Conservation (phyloP, 768 basidiomycete species). For the Mycena maculata region DNA sequence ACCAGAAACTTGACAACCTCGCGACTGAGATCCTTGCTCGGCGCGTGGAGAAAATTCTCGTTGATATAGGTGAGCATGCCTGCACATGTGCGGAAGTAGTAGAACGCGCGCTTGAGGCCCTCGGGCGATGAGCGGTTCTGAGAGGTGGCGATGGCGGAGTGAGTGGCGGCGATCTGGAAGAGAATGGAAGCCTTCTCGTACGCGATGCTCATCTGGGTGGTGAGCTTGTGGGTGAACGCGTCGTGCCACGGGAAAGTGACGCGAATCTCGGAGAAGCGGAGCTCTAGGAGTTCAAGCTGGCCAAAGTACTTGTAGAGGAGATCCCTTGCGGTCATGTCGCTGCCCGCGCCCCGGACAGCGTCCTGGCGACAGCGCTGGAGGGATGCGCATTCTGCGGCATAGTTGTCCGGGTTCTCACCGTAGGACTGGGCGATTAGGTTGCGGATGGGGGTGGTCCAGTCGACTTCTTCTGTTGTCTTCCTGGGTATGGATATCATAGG, state of each 20-base stretch:
- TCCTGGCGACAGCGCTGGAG: conserved; percentile 95
- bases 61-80: conserved; percentile 99
- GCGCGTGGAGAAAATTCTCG: conserved; percentile 98
- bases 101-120: conserved; percentile 92
- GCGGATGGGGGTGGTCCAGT: conserved; percentile 92
- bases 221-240: conserved; percentile 94
- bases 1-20: conserved; percentile 96
- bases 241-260: conserved; percentile 98
- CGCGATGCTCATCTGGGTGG: conserved; percentile 95
- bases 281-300: conserved; percentile 95
- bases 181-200: conserved; percentile 98
- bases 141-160: conserved; percentile 89
- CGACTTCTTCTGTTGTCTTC: conserved; percentile 96
- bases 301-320: conserved; percentile 99
- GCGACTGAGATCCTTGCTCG: conserved; percentile 92
- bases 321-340: conserved; percentile 94
- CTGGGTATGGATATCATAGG: conserved; percentile 93
- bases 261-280: conserved; percentile 95
- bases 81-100: conserved; percentile 89
- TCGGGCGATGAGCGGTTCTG: conserved; percentile 91
- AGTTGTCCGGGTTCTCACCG: conserved; percentile 92
- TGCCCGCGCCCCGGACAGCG: conserved; percentile 95
- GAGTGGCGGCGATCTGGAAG: conserved; percentile 95
- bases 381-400: conserved; percentile 82
- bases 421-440: conserved; percentile 91